phyloP scores from a whole-genome alignment of 2,329 filamentous ascomycete genomes.

The Cercospora sojina region DNA sequence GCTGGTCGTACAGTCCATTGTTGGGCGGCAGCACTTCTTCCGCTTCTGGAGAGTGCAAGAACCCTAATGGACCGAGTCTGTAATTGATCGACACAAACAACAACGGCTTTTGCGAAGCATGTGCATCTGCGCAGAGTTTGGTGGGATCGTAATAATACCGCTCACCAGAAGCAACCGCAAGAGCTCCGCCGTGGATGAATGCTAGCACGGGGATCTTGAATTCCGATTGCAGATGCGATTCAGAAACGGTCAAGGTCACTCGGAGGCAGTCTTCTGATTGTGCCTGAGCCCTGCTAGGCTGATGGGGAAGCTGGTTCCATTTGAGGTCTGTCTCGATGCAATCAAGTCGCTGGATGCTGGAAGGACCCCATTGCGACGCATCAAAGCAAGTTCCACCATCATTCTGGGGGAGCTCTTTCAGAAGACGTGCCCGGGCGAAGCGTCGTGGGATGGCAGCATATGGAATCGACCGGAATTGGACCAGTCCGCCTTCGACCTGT shows the following conservation, averaged over 20 bases:
- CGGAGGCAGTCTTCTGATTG: not conserved
- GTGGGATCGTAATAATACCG: not conserved
- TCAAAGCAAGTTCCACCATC: not conserved
- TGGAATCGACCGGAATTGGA: not conserved
- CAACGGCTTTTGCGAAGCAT: not conserved
- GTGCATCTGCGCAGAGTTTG: not conserved
- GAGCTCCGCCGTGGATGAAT: not conserved
- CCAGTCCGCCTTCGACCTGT: not conserved
- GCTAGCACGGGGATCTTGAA: not conserved
- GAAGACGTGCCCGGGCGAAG: not conserved
- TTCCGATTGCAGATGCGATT: not conserved
- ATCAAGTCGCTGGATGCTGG: not conserved
- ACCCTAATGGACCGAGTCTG: not conserved
- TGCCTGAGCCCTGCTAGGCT: not conserved
- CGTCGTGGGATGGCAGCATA: not conserved
- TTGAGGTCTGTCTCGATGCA: not conserved
- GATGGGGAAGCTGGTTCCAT: not conserved
- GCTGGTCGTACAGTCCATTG: not conserved
- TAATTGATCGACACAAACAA: not conserved
- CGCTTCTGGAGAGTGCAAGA: not conserved
- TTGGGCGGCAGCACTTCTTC: not conserved
- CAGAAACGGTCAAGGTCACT: not conserved
- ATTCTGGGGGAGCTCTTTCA: not conserved
- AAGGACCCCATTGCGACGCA: not conserved
- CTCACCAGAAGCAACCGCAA: not conserved